Percentiles rank a stretch among this genome's conserved stretches.
Evolutionary conservation across 148 eudicot species (phyloP).

Genomic region (Gaultheria prostrata): DNA sequence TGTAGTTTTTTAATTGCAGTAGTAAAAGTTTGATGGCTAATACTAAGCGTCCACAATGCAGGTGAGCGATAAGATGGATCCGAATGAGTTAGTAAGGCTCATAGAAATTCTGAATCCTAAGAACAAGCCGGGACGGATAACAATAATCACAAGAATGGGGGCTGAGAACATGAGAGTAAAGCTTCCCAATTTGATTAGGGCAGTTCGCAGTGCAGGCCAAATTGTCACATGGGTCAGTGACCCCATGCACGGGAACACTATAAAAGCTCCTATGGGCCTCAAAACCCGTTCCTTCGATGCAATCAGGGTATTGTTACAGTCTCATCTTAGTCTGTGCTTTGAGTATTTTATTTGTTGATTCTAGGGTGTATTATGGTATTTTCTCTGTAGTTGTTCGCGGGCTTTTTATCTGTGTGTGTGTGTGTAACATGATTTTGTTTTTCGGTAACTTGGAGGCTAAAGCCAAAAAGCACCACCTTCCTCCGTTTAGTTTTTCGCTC

Average conservation of each 20-base stretch:
- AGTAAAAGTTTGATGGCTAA: neutral
- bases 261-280: conserved; percentile 69
- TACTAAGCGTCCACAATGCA: conserved; percentile 14
- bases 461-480: neutral
- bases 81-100: conserved; percentile 69
- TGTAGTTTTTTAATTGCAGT: neutral
- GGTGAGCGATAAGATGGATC: conserved; percentile 83
- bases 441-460: neutral
- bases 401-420: neutral
- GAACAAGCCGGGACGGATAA: conserved; percentile 72
- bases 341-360: neutral
- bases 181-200: conserved; percentile 67
- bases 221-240: conserved; percentile 74
- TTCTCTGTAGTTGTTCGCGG: neutral
- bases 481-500: neutral
- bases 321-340: neutral
- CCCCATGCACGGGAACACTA: conserved; percentile 80
- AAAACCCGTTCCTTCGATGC: conserved; percentile 78
- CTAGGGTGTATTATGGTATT: neutral
- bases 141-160: conserved; percentile 72
- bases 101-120: conserved; percentile 71
- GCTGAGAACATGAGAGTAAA: conserved; percentile 81
- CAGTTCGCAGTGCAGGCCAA: conserved; percentile 69
- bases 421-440: neutral
- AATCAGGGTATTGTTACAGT: conserved; percentile 46